Conservation (phyloP, 2,329 filamentous ascomycete species). For the Blumeria graminis region DNA sequence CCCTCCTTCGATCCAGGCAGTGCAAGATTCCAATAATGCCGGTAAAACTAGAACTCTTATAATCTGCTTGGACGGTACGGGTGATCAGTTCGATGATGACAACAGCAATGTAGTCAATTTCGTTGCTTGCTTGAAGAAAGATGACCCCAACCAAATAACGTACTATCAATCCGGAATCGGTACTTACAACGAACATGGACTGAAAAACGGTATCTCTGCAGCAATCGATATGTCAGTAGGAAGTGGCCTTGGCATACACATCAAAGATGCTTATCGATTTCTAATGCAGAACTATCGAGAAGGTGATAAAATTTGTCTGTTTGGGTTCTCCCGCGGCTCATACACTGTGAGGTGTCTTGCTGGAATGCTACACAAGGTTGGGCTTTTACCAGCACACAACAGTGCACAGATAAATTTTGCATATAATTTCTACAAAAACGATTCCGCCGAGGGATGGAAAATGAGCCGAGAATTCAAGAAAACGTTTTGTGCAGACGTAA, state of each 20-base stretch:
- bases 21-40: conserved; percentile 4
- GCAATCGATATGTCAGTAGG: conserved; percentile 21
- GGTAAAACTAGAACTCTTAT: conserved; percentile 12
- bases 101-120: conserved; percentile 23
- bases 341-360: conserved; percentile 26
- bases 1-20: conserved; percentile 6
- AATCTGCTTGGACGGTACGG: conserved; percentile 21
- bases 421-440: conserved; percentile 21
- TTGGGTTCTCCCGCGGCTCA: conserved; percentile 24
- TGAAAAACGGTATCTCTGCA: conserved; percentile 18
- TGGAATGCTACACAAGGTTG: conserved; percentile 21
- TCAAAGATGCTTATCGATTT: conserved; percentile 20
- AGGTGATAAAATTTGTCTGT: conserved; percentile 23
- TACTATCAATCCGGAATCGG: conserved; percentile 24
- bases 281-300: conserved; percentile 24
- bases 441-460: conserved; percentile 17
- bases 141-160: conserved; percentile 17
- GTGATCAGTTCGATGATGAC: conserved; percentile 19
- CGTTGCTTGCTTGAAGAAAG: conserved; percentile 20
- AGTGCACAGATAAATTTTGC: conserved; percentile 22
- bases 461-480: conserved; percentile 20
- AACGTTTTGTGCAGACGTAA: conserved; percentile 21
- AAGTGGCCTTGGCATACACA: conserved; percentile 19
- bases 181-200: conserved; percentile 19
- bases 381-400: conserved; percentile 36